These are phyloP conservation scores for Zoysia pacifica DNA, from an alignment of 176 grass and related monocot genomes.

Conservation along the genomic window DNA sequence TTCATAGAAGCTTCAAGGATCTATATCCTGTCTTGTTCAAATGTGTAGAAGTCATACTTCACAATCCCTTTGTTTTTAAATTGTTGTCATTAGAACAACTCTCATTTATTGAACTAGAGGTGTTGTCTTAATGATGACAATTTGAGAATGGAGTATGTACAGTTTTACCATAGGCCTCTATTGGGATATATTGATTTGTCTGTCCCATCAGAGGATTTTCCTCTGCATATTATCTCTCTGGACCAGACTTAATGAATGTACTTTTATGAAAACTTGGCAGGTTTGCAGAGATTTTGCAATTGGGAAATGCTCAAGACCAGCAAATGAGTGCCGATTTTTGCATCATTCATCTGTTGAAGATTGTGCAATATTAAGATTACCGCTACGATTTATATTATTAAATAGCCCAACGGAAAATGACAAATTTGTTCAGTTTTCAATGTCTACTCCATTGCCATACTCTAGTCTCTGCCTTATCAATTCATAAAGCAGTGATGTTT, in stretches of 20 bases:
- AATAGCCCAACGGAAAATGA: not conserved
- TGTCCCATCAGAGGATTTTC: slow-evolving; percentile 4
- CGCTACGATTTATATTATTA: not conserved
- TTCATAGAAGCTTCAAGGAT: not conserved
- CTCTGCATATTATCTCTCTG: slow-evolving; percentile 21
- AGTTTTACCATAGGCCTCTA: not conserved
- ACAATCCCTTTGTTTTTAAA: too few species aligned
- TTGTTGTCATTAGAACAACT: too few species aligned
- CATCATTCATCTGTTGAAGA: slow-evolving; percentile 60
- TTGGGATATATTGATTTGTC: slow-evolving; percentile 1
- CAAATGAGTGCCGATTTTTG: slow-evolving; percentile 60
- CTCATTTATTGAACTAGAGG: too few species aligned
- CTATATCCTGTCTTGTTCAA: slow-evolving; percentile 5
- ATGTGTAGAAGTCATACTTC: slow-evolving; percentile 12
- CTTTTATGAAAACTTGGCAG: slow-evolving; percentile 40
- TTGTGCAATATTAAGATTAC: slow-evolving; percentile 47
- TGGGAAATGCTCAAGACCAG: slow-evolving; percentile 66
- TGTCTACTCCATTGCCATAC: not conserved
- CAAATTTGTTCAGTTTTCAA: not conserved
- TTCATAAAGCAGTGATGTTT: not conserved
- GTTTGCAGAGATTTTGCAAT: slow-evolving; percentile 63
- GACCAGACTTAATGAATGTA: slow-evolving; percentile 13
- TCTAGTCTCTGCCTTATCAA: not conserved
- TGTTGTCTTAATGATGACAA: too few species aligned
- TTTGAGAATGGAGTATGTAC: not conserved